Evolutionary conservation across 2,329 filamentous ascomycete genomes (phyloP).

Genomic region (Cladobotryum protrusum): DNA sequence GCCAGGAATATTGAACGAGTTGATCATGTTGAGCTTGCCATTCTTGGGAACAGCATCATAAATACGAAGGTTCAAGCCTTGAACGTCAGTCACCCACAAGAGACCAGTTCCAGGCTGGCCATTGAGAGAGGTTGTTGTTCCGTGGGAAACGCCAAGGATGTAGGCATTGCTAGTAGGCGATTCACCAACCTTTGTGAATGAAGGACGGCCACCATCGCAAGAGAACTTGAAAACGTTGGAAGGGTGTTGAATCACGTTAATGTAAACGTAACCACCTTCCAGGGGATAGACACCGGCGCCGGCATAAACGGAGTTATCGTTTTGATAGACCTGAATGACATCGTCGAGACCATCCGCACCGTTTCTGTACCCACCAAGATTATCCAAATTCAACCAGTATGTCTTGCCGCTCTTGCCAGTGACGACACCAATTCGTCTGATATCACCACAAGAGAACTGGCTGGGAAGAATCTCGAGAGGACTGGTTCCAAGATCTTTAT

Average conservation of each 20-base stretch:
- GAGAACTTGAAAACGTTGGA: slow-evolving; percentile 54
- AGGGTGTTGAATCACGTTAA: slow-evolving; percentile 46
- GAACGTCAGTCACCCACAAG: slow-evolving; percentile 50
- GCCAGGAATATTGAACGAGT: slow-evolving; percentile 44
- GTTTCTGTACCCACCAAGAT: slow-evolving; percentile 35
- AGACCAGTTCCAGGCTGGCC: slow-evolving; percentile 49
- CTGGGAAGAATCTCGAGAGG: slow-evolving; percentile 37
- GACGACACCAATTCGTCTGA: slow-evolving; percentile 42
- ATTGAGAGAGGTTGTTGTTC: slow-evolving; percentile 49
- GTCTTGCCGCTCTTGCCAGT: slow-evolving; percentile 47
- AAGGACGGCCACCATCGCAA: slow-evolving; percentile 43
- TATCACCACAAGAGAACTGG: slow-evolving; percentile 36
- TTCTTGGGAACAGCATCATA: slow-evolving; percentile 46
- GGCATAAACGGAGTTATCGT: slow-evolving; percentile 40
- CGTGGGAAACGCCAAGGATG: slow-evolving; percentile 50
- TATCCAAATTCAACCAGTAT: slow-evolving; percentile 37
- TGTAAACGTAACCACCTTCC: slow-evolving; percentile 44
- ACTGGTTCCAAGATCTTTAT: slow-evolving; percentile 44
- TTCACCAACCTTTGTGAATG: slow-evolving; percentile 48
- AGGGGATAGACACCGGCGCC: slow-evolving; percentile 43
- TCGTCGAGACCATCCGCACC: slow-evolving; percentile 31
- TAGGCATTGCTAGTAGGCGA: slow-evolving; percentile 44
- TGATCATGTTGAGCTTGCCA: slow-evolving; percentile 40
- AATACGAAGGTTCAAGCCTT: slow-evolving; percentile 45
- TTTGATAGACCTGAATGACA: slow-evolving; percentile 39